Evolutionary conservation across 805 yeast species (phyloP), one percentile per base, ranked within the genome.

Genomic region (Candida glaebosa): DNA sequence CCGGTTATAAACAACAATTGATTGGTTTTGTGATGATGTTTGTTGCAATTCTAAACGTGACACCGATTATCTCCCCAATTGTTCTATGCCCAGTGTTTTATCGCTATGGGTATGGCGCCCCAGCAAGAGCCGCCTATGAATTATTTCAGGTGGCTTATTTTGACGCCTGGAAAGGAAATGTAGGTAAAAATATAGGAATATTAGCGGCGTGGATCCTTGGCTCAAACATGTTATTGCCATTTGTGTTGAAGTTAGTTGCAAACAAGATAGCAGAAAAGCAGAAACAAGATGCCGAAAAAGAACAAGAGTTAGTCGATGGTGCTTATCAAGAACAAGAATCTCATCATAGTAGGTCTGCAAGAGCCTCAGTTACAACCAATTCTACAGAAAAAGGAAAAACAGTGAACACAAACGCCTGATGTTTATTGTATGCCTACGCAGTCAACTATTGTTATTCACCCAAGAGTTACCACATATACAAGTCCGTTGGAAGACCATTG

Each of bases 381-480:
- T 12, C 31, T 28, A 10, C 14, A 3, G 25, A 18, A 33, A 14
- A 18, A 6, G 36, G n/a, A 4, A 30, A 30, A n/a, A 8, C 14
- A 6, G 8, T 10, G 14, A 15, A 10, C 7, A n/a, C 33, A 30
- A 30, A 30, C 7, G 33, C 7, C 10, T 22, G 10, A 22, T 22
- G 26, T 22, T 10, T 22, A n/a, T n/a, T n/a, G n/a, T n/a, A n/a
- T 22, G 10, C 26, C 31, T 28, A 28, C 14, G 14, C 31, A 22
- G 10, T 22, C 14, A 28, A 37, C 18, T 17, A 22, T 30, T 32
- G 24, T 44, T 36, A 46, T 73, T 74, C 2, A 79, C 79, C 91
- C 91, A 84, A 3, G 81, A 73, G 30, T 87, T 84, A 0, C 93
- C 93, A 59, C 95, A 86, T 26, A 85, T 65, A 60, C 95, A 86